Evolutionary conservation across 176 grass and related monocot species (phyloP), one percentile per base, ranked within the genome.

Genomic region (Zoysia pacifica): DNA sequence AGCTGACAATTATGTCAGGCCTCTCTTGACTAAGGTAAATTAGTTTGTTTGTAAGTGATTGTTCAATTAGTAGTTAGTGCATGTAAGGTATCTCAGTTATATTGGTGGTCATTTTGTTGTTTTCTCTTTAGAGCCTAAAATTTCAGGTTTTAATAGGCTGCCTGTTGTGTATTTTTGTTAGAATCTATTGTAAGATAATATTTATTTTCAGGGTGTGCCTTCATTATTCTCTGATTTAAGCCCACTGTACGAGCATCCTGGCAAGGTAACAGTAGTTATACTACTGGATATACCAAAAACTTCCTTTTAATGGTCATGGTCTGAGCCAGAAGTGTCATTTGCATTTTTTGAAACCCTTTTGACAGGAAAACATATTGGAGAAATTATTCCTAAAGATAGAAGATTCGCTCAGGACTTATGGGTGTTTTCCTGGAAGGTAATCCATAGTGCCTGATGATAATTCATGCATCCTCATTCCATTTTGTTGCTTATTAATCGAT

Each of bases 391-490:
- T 99, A 88, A 91, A 95, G 53, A 75, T 99, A 65, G 96, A 93
- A 76, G 84, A 91, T 69, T 89, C 93, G 61, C 81, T 99, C 70
- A 93, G 73, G 75, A 86, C 72, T 83, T 89, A 84, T 48, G 93
- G 93, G 68, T 91, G 74, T 90, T 99, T 99, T 84, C 96, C 90
- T 76, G 96, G 90, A 93, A 93, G 96, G 96, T 99, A 95, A 91
- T 84, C 75, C n/a, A 10, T 62, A 61, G 39, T 78, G 14, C 60
- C 58, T 8, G 35, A 47, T 13, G 6, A 77, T 28, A 28, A 28
- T 28, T 28, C 28, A 62, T 48, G 65, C 39, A 69, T 39, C 72
- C 46, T 70, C 58, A 56, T 66, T 65, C 14, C 18, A 39, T 77
- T 35, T 39, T 67, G 37, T 47, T 82, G 3, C 58, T 35, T 70